Evolutionary conservation across 305 asterid genomes (phyloP).

Genomic region (Lippia alba): DNA sequence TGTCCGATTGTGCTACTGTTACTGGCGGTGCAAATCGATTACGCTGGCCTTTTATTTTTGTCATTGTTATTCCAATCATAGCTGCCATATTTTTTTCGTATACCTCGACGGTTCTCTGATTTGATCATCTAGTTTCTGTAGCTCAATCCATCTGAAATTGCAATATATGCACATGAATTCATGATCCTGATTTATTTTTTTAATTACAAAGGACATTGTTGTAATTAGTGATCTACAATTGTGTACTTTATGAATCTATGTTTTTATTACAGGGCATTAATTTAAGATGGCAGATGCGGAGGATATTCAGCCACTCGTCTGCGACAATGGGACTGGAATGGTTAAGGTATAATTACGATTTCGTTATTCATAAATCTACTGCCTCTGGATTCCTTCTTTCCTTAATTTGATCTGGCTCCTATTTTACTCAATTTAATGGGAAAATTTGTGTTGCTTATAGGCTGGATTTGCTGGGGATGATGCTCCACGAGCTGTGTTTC

Average conservation of each 20-base stretch:
- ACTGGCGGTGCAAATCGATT: neutral
- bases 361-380: slow-evolving; percentile 11
- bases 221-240: slow-evolving; percentile 11
- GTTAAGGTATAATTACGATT: slow-evolving; percentile 45
- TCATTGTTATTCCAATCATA: neutral
- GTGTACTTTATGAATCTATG: slow-evolving; percentile 30
- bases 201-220: neutral
- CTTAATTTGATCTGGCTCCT: slow-evolving; percentile 5
- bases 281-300: slow-evolving; percentile 51
- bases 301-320: slow-evolving; percentile 58
- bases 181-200: slow-evolving; percentile 8
- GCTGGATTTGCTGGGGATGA: slow-evolving; percentile 66
- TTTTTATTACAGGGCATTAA: slow-evolving; percentile 31
- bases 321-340: slow-evolving; percentile 60
- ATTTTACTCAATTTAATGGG: slow-evolving; percentile 19
- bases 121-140: neutral
- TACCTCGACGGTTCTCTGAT: slow-evolving; percentile 2
- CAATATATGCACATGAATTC: neutral
- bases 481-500: slow-evolving; percentile 61
- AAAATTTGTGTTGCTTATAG: slow-evolving; percentile 30
- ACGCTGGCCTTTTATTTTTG: neutral
- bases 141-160: neutral
- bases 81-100: slow-evolving; percentile 10
- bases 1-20: neutral
- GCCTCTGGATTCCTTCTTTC: slow-evolving; percentile 9